A percentile compares a stretch with the other conserved stretches of the same genome.
Conservation (phyloP, 2,329 filamentous ascomycete species). For the Penicillium olsonii region DNA sequence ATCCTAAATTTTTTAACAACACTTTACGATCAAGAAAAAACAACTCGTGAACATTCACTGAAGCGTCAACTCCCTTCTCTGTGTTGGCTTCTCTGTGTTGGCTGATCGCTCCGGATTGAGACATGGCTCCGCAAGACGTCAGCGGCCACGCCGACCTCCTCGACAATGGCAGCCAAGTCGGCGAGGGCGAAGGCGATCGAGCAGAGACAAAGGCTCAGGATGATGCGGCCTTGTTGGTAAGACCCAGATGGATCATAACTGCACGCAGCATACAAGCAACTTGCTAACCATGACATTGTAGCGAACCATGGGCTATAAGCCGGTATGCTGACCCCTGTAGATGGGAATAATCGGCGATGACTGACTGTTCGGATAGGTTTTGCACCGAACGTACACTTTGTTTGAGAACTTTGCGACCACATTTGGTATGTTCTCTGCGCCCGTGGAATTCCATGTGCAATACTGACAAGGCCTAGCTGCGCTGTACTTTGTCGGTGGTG, state of each 20-base stretch:
- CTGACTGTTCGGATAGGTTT: constrained; percentile 44
- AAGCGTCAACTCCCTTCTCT: background rate
- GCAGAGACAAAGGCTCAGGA: constrained; percentile 30
- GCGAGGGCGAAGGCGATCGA: constrained; percentile 28
- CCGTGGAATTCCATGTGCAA: no score
- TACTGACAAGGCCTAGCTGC: constrained; percentile 48
- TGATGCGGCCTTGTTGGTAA: constrained; percentile 41
- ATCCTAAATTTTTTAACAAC: constrained; percentile 13
- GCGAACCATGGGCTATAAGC: constrained; percentile 58
- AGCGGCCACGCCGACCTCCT: constrained; percentile 25
- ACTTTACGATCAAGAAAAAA: background rate
- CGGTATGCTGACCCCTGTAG: constrained; percentile 43
- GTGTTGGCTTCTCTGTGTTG: background rate
- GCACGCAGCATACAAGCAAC: background rate
- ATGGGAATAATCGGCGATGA: background rate
- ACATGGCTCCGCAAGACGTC: constrained; percentile 23
- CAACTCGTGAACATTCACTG: background rate
- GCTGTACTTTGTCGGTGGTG: constrained; percentile 62
- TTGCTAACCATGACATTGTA: constrained; percentile 28
- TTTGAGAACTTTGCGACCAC: constrained; percentile 63
- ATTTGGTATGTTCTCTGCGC: constrained; percentile 48
- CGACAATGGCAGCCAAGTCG: background rate
- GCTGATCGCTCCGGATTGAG: background rate
- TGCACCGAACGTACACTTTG: constrained; percentile 59
- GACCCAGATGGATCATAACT: constrained; percentile 10